phyloP scores from a whole-genome alignment of 345 rosid genomes.

The Litchi chinensis region DNA sequence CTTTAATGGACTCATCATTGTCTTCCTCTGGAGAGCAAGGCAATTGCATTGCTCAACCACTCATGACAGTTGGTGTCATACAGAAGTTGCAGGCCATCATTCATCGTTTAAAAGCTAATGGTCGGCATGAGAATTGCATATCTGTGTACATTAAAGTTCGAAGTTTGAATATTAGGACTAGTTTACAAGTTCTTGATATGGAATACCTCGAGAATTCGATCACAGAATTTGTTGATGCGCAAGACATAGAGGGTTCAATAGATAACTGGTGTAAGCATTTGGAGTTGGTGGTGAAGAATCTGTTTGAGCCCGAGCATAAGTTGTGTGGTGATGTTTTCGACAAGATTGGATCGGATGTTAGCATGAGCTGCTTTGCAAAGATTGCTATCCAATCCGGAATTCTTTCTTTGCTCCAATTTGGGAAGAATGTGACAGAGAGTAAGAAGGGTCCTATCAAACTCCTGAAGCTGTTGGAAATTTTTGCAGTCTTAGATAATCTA shows the following conservation, averaged over 20 bases:
- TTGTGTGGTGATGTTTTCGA: slow-evolving; percentile 54
- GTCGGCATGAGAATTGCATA: slow-evolving; percentile 41
- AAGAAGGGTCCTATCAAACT: slow-evolving; percentile 68
- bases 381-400: slow-evolving; percentile 59
- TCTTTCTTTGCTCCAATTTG: slow-evolving; percentile 52
- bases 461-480: slow-evolving; percentile 63
- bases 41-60: slow-evolving; percentile 12
- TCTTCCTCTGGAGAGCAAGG: slow-evolving; percentile 12
- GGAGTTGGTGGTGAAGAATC: slow-evolving; percentile 49
- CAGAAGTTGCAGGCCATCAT: slow-evolving; percentile 52
- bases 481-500: slow-evolving; percentile 54
- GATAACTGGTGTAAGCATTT: slow-evolving; percentile 61
- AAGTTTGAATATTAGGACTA: slow-evolving; percentile 33
- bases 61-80: slow-evolving; percentile 29
- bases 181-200: slow-evolving; percentile 44
- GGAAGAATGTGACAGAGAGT: slow-evolving; percentile 53
- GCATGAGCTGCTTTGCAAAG: slow-evolving; percentile 48
- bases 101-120: slow-evolving; percentile 39
- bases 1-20: slow-evolving; percentile 19
- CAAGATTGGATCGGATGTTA: slow-evolving; percentile 33
- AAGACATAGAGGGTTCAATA: slow-evolving; percentile 43
- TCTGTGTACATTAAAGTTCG: slow-evolving; percentile 43
- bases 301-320: slow-evolving; percentile 48
- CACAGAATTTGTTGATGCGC: slow-evolving; percentile 46
- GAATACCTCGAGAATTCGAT: slow-evolving; percentile 48